Evolutionary conservation across 2,329 filamentous ascomycete genomes (phyloP).

Genomic region (Myotisia sp.): DNA sequence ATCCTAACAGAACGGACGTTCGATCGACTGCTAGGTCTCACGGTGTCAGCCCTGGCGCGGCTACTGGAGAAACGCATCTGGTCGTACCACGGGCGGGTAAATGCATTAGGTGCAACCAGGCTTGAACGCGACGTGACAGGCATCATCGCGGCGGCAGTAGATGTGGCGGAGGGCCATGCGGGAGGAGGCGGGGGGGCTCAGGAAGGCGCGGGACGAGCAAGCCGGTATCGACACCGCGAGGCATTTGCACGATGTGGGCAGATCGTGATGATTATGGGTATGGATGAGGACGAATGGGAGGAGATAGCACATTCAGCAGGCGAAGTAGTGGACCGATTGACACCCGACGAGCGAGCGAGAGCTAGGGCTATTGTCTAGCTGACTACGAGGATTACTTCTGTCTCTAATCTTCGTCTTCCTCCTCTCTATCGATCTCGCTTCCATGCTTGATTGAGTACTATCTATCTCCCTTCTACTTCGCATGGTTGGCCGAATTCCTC

Average conservation of each 20-base stretch:
- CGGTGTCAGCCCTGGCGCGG: constrained; percentile 58
- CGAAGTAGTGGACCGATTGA: constrained; percentile 49
- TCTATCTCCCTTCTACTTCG: too few species aligned
- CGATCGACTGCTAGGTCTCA: constrained; percentile 57
- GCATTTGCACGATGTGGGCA: constrained; percentile 62
- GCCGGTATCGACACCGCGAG: constrained; percentile 65
- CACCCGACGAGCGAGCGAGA: constrained; percentile 56
- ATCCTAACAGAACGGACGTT: constrained; percentile 69
- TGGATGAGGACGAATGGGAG: constrained; percentile 94
- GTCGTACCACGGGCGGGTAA: constrained; percentile 64
- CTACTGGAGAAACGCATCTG: constrained; percentile 79
- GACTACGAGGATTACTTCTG: constrained; percentile 4
- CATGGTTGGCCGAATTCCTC: too few species aligned
- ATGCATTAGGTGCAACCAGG: constrained; percentile 64
- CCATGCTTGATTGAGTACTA: too few species aligned
- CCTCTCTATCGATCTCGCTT: too few species aligned
- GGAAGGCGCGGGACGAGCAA: constrained; percentile 39
- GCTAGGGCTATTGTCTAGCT: constrained; percentile 58
- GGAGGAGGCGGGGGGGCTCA: constrained; percentile 13
- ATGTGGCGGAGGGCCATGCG: constrained; percentile 22
- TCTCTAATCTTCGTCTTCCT: too few species aligned
- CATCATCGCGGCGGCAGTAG: constrained; percentile 43
- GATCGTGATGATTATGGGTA: constrained; percentile 74
- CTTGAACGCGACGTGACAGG: constrained; percentile 73
- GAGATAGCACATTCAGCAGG: constrained; percentile 45